Conservation (phyloP, 768 basidiomycete species). For the Sistotremastrum suecicum region DNA sequence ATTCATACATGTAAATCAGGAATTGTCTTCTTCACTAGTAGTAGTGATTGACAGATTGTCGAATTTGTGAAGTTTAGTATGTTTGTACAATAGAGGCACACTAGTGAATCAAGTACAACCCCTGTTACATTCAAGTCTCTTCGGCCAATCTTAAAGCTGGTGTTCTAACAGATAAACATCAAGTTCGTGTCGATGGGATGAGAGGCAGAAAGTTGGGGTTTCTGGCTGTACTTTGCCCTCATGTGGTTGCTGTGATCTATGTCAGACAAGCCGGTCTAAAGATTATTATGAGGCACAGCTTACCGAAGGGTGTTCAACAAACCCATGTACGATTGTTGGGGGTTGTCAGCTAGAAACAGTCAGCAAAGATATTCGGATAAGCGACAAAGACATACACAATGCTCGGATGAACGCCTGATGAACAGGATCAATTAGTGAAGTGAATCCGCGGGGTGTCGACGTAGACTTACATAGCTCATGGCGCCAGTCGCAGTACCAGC, state of each 20-base stretch:
- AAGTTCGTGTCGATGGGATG: constrained; percentile 37
- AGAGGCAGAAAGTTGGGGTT: constrained; percentile 59
- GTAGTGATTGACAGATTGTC: too few species aligned
- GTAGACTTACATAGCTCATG: constrained; percentile 54
- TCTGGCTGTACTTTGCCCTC: constrained; percentile 49
- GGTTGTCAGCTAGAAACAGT: constrained; percentile 25
- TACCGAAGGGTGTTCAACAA: constrained; percentile 45
- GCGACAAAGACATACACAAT: constrained; percentile 25
- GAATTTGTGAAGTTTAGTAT: too few species aligned
- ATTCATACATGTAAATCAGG: too few species aligned
- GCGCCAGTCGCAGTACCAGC: constrained; percentile 57
- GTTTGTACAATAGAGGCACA: too few species aligned
- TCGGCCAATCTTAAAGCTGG: too few species aligned
- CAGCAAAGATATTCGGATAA: constrained; percentile 1
- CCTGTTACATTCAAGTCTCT: too few species aligned
- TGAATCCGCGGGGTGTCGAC: neutral
- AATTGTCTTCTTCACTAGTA: too few species aligned
- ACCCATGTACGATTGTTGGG: constrained; percentile 50
- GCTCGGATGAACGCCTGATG: constrained; percentile 41
- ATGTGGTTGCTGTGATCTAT: constrained; percentile 31
- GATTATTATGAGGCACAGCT: constrained; percentile 2
- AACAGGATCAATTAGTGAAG: neutral
- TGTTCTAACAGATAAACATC: constrained; percentile 6
- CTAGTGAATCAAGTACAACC: too few species aligned
- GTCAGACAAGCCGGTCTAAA: neutral